Percentiles rank a stretch among this genome's conserved stretches.
These are phyloP conservation scores for Serendipita indica DNA, from an alignment of 768 basidiomycete genomes.

Conservation along the genomic window DNA sequence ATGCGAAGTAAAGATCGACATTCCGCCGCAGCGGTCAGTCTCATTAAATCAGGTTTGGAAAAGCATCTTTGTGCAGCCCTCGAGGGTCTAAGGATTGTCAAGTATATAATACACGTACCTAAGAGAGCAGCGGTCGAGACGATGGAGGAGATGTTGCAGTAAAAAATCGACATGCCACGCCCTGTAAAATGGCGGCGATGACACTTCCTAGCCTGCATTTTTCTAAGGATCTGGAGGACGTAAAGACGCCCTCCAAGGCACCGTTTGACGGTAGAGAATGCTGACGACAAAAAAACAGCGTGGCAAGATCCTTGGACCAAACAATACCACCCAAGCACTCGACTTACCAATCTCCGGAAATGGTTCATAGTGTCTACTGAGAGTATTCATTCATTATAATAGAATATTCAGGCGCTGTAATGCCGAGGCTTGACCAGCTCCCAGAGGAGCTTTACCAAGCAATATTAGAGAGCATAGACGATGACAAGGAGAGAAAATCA, in stretches of 20 bases:
- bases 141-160: neutral
- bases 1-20: conserved; percentile 7
- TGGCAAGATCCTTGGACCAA: neutral
- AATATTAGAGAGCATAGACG: neutral
- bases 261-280: conserved; percentile 8
- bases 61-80: neutral
- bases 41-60: conserved; percentile 9
- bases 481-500: neutral
- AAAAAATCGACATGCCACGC: conserved; percentile 10
- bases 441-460: neutral
- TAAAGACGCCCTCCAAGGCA: neutral
- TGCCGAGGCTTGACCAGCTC: neutral
- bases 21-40: neutral
- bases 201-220: conserved; percentile 8
- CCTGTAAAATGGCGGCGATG: neutral
- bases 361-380: neutral
- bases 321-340: neutral
- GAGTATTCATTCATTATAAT: neutral
- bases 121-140: neutral
- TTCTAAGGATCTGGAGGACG: neutral
- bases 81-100: neutral
- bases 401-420: neutral
- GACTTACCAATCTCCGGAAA: neutral
- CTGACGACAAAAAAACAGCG: conserved; percentile 9
- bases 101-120: neutral